Percentiles rank a stretch among this genome's conserved stretches.
Evolutionary conservation across 495 filamentous ascomycete species (phyloP).

Genomic region (Aspergillus hancockii): DNA sequence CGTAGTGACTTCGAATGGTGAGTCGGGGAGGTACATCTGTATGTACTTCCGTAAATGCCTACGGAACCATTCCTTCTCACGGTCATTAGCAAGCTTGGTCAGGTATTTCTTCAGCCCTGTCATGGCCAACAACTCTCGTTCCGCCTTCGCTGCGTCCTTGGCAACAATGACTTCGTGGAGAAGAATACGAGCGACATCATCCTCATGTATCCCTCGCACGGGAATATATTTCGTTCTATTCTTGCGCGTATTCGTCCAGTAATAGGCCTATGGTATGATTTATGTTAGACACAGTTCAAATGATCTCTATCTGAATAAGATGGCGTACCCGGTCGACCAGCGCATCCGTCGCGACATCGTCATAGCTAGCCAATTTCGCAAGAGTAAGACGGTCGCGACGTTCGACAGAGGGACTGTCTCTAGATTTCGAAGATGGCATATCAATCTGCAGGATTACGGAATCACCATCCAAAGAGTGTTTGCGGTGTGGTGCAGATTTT

Average conservation of each 20-base stretch:
- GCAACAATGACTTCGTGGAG: constrained; percentile 73
- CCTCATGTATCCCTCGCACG: constrained; percentile 76
- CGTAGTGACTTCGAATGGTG: constrained; percentile 88
- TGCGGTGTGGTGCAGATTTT: neutral
- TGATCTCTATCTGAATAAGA: constrained; percentile 7
- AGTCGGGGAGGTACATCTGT: constrained; percentile 88
- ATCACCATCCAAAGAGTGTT: constrained; percentile 17
- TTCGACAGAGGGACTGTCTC: constrained; percentile 41
- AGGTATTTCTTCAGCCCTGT: constrained; percentile 72
- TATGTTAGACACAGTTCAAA: constrained; percentile 21
- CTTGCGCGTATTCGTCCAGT: constrained; percentile 94
- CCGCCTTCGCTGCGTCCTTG: constrained; percentile 68
- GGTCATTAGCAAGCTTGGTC: constrained; percentile 63
- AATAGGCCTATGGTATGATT: constrained; percentile 66
- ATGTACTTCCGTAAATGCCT: constrained; percentile 88
- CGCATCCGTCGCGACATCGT: constrained; percentile 94
- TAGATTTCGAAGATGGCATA: constrained; percentile 48
- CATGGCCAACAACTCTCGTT: constrained; percentile 69
- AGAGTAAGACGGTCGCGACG: constrained; percentile 77
- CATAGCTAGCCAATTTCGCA: constrained; percentile 84
- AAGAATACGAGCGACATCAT: constrained; percentile 76
- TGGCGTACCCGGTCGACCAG: constrained; percentile 87
- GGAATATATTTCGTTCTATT: constrained; percentile 85
- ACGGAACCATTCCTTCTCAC: constrained; percentile 85
- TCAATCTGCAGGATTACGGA: constrained; percentile 8